Base-by-base conservation (phyloP, 495 filamentous ascomycete genomes). In the Barbatosphaeria neglecta region DNA sequence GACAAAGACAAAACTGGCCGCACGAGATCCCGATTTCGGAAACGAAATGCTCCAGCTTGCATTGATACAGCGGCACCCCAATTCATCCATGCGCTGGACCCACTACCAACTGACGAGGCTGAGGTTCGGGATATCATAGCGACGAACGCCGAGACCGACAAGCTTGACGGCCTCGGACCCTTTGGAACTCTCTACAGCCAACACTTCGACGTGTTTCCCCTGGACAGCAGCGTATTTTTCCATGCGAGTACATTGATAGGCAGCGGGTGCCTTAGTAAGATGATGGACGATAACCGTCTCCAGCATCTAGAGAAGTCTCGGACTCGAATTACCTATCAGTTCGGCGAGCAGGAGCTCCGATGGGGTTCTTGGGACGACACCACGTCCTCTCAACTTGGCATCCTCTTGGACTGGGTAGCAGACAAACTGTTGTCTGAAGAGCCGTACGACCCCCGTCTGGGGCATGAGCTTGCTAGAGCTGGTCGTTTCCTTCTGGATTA, bases 241-340 rank as follows among this genome's bases (percentile, higher is more conserved):
- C 86, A 90, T 53, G 68, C 82, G 52, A 74, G 63, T 41, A 89
- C 87, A 10, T 74, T 93, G 42, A 70, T 94, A 42, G 88, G 89
- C 15, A 81, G 78, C 53, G 86, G 84, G 0, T 72, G 76, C 19
- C 71, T 94, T 43, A 56, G 56, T 31, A 73, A 67, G 43, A 79
- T 72, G 10, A 59, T 78, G 9, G 63, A 69, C 55, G 52, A 45
- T 25, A 60, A 43, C 18, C 49, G 49, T 38, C 52, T 44, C 23
- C 58, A 52, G n/a, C 51, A 45, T 3, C 46, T 67, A 15, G 53
- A 54, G 25, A 49, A 25, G n/a, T 51, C 61, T 4, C 55, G 55
- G 22, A 53, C 58, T 15, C 27, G 51, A 6, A 38, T 49, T 7
- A 54, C 62, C 22, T 69, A 81, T 31, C 31, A 52, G 3, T 56